phyloP scores from a whole-genome alignment of 148 eudicot species.

The Persicaria maculosa region DNA sequence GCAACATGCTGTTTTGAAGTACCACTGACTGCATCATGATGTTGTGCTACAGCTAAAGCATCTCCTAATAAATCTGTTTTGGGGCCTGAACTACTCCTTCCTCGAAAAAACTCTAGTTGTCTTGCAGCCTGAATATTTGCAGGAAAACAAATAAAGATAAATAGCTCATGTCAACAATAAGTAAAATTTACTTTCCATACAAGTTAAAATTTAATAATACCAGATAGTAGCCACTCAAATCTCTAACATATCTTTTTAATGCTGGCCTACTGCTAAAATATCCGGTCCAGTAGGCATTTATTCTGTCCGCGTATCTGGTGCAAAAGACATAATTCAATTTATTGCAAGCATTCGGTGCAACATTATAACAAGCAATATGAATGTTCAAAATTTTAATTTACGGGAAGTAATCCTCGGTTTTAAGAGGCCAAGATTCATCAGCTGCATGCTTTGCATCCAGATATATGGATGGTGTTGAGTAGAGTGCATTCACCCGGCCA shows the following conservation, averaged over 20 bases:
- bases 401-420: slow-evolving; percentile 93
- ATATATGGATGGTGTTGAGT: slow-evolving; percentile 87
- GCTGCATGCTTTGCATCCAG: slow-evolving; percentile 83
- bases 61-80: slow-evolving; percentile 63
- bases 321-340: background rate
- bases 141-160: slow-evolving; percentile 5
- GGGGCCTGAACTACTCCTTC: slow-evolving; percentile 62
- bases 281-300: slow-evolving; percentile 93
- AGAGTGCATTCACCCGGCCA: slow-evolving; percentile 94
- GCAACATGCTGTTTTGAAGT: slow-evolving; percentile 94
- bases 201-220: slow-evolving; percentile 26
- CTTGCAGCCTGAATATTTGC: slow-evolving; percentile 64
- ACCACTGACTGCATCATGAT: slow-evolving; percentile 96
- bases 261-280: slow-evolving; percentile 91
- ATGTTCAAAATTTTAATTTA: slow-evolving; percentile 32
- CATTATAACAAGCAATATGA: background rate
- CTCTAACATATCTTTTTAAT: slow-evolving; percentile 79
- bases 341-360: background rate
- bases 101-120: slow-evolving; percentile 72
- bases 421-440: slow-evolving; percentile 74
- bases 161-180: background rate
- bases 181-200: slow-evolving; percentile 1
- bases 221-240: slow-evolving; percentile 88
- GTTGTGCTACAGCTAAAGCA: slow-evolving; percentile 92
- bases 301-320: slow-evolving; percentile 80